Base-by-base conservation (phyloP, 1,284 basidiomycete species). In the Cystobasidiaceae sp. region DNA sequence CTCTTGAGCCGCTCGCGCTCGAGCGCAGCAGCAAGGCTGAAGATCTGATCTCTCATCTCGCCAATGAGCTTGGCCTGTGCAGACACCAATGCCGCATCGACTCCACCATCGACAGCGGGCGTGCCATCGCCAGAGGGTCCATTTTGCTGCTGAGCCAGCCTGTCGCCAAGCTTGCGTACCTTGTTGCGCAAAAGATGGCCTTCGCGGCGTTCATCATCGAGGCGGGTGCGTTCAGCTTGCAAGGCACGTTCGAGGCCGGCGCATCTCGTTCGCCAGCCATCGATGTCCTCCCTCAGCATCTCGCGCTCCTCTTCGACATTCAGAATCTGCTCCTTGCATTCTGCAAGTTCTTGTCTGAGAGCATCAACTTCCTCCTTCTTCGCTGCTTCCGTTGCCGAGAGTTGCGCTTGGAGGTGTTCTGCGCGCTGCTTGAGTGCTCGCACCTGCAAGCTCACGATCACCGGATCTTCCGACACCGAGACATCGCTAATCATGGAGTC, bases 41-140 rank as follows among this genome's bases (percentile, higher is more conserved):
- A 71, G 45, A 74, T 72, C 64, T 74, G 73, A 41, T 74, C 72
- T 27, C 72, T 44, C 73, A 74, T 74, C 64, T 74, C 72, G 39
- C 59, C 64, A 33, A 74, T 71, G 50, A 74, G 68, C 58, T 73
- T 73, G 34, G 70, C 71, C 61, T 75, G 74, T 9, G 73, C 72
- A 41, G 60, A 56, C 1, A 69, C 71, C n/a, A 74, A 45, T 25
- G 67, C 67, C 13, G 68, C 67, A 58, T 73, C 71, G 49, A 69
- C 71, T 17, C 39, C 34, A 15, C 25, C 23, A 8, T 48, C 21
- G 19, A 23, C 43, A 19, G 25, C 50, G n/a, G 56, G 50, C 15
- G 21, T 30, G 23, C 39, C 23, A 34, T 30, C 30, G n/a, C 27
- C 51, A n/a, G 45, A 17, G 32, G 39, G 13, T 27, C 39, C 39